phyloP scores from a whole-genome alignment of 1,284 basidiomycete genomes.

The Moniliophthora roreri region DNA sequence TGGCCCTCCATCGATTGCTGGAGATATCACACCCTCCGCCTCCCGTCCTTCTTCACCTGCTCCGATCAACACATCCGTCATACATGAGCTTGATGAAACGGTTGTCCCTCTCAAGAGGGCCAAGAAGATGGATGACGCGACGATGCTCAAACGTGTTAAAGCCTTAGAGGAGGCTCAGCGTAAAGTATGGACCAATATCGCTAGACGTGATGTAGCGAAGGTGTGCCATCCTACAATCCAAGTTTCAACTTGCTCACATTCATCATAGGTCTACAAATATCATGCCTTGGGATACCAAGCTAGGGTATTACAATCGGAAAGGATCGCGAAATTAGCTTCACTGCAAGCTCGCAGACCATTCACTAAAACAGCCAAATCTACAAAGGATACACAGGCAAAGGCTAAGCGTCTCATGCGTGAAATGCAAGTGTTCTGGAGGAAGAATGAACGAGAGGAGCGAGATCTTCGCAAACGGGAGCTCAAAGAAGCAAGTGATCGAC shows the following conservation, averaged over 20 bases:
- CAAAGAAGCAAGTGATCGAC: slow-evolving; percentile 87
- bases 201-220: slow-evolving; percentile 79
- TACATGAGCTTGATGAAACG: slow-evolving; percentile 70
- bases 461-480: slow-evolving; percentile 93
- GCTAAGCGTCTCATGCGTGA: slow-evolving; percentile 89
- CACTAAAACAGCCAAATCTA: slow-evolving; percentile 77
- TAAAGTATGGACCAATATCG: slow-evolving; percentile 87
- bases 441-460: slow-evolving; percentile 95
- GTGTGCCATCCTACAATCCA: slow-evolving; percentile 34
- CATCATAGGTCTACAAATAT: slow-evolving; percentile 75
- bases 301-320: slow-evolving; percentile 68
- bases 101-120: slow-evolving; percentile 70
- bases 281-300: slow-evolving; percentile 65
- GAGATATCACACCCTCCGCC: slow-evolving; percentile 51
- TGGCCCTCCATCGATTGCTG: slow-evolving; percentile 54
- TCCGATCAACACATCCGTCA: slow-evolving; percentile 52
- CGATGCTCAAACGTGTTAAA: slow-evolving; percentile 72
- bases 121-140: slow-evolving; percentile 69
- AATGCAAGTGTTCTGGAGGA: slow-evolving; percentile 97
- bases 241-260: slow-evolving; percentile 6
- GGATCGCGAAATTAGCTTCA: slow-evolving; percentile 76
- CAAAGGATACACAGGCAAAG: slow-evolving; percentile 88
- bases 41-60: slow-evolving; percentile 67
- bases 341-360: slow-evolving; percentile 82
- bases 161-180: slow-evolving; percentile 81